A percentile compares a stretch with the other conserved stretches of the same genome.
These are phyloP conservation scores for Leccinum arenicola DNA, from an alignment of 768 basidiomycete species.

Conservation along the genomic window DNA sequence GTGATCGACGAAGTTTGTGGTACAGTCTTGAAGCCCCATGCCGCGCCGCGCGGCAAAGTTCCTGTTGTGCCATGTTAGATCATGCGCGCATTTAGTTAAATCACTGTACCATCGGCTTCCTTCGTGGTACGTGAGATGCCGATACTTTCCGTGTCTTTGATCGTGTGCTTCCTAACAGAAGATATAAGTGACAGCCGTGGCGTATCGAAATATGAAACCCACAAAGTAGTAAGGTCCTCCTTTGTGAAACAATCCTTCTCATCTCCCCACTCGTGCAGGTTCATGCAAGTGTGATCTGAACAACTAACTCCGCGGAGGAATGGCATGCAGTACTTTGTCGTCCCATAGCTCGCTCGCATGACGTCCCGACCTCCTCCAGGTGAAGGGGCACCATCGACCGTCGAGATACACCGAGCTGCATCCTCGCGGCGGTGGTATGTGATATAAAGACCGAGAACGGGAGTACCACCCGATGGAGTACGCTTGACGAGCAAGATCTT, in stretches of 20 bases:
- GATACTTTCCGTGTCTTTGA: slow-evolving; percentile 79
- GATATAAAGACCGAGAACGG: slow-evolving; percentile 92
- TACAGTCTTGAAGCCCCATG: slow-evolving; percentile 54
- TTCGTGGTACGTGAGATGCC: slow-evolving; percentile 48
- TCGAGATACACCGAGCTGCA: slow-evolving; percentile 87
- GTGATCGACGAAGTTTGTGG: slow-evolving; percentile 17
- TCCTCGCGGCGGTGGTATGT: slow-evolving; percentile 94
- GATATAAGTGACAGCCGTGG: not conserved
- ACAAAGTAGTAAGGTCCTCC: slow-evolving; percentile 93
- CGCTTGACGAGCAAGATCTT: slow-evolving; percentile 94
- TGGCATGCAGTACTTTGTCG: slow-evolving; percentile 96
- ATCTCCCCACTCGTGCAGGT: slow-evolving; percentile 97
- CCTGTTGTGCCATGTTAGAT: slow-evolving; percentile 18
- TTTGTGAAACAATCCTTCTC: slow-evolving; percentile 98
- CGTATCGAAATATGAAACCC: slow-evolving; percentile 28
- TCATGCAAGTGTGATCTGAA: slow-evolving; percentile 87
- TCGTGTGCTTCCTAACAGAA: slow-evolving; percentile 76
- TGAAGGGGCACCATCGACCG: slow-evolving; percentile 88
- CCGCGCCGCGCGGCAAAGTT: slow-evolving; percentile 66
- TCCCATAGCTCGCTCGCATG: slow-evolving; percentile 93
- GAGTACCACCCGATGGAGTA: slow-evolving; percentile 66
- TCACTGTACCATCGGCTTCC: slow-evolving; percentile 54
- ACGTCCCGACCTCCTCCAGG: slow-evolving; percentile 87
- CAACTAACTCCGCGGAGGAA: slow-evolving; percentile 87
- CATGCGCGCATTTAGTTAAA: not conserved